Base-by-base conservation (phyloP, 768 basidiomycete species). In the Kwoniella sp. region DNA sequence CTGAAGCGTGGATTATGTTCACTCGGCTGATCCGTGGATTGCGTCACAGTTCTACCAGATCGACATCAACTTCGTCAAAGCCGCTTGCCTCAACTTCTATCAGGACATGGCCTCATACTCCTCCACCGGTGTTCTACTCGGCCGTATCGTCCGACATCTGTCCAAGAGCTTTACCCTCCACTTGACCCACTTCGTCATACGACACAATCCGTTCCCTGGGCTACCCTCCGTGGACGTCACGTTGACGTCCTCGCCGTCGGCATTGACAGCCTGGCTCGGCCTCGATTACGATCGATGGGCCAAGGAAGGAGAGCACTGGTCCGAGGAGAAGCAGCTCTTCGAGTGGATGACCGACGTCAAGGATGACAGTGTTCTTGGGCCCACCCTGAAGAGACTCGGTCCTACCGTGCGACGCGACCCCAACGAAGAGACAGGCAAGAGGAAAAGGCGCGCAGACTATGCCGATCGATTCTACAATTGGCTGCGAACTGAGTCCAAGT, bases 1-100 rank as follows among this genome's bases (percentile, higher is more conserved):
- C 13, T 5, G 34, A 5, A 5, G 13, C 34, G 34, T 34, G 7
- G 30, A 45, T 47, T 20, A 22, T 31, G 26, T 31, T 45, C 8
- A 41, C 22, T 45, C 15, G 20, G 4, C 15, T 45, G 15, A 3
- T 3, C 9, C 15, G 23, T 61, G 17, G 12, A 54, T 4, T 28
- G 22, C 23, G 9, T n/a, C 23, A 15, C 55, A 76, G 74, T 72
- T 72, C 48, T 76, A 68, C 48, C 71, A 74, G 60, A 45, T 76
- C 57, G 75, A 76, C 51, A 50, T 72, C n/a, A 26, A 72, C 20
- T 53, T 74, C 23, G 53, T 68, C 11, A 68, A 61, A 3, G 58
- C 69, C 17, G 17, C 22, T 13, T 38, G 22, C 20, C 28, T 71
- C 54, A n/a, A 34, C 12, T 74, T 73, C 66, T 48, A 25, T 45